These are phyloP conservation scores for Ceratobasidium sp. DNA, from an alignment of 1,284 basidiomycete species.

Conservation along the genomic window DNA sequence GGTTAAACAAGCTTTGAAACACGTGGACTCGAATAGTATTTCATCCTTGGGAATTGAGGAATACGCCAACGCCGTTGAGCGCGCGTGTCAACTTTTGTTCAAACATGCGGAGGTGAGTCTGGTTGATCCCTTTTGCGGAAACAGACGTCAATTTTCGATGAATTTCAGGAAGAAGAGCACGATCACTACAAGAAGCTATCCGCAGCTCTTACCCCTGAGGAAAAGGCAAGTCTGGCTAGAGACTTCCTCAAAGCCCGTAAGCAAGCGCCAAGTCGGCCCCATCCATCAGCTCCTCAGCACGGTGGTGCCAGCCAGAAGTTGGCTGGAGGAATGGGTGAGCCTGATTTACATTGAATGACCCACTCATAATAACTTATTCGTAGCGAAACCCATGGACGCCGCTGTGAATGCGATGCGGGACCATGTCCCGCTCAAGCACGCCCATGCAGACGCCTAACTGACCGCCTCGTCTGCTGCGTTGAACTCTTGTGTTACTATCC, in stretches of 20 bases:
- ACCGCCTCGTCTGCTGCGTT: neutral
- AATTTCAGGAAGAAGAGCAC: constrained; percentile 10
- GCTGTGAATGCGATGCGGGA: neutral
- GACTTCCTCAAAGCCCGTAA: neutral
- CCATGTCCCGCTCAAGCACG: neutral
- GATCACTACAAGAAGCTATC: neutral
- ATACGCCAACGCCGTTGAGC: neutral
- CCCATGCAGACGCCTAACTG: neutral
- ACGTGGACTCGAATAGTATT: neutral
- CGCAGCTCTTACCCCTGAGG: neutral
- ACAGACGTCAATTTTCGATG: neutral
- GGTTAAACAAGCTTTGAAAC: neutral
- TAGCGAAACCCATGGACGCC: neutral
- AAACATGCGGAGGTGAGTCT: neutral
- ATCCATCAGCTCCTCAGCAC: neutral
- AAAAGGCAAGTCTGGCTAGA: neutral
- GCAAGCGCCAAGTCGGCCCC: neutral
- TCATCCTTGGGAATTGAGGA: neutral
- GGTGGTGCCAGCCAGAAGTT: neutral
- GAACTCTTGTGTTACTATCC: too few relatives aligned
- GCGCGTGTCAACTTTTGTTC: neutral
- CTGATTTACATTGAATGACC: neutral
- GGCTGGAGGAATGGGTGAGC: neutral
- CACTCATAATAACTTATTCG: neutral
- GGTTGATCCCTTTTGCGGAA: neutral